Conservation (phyloP, 768 basidiomycete species). For the Auricularia auricula-judae region DNA sequence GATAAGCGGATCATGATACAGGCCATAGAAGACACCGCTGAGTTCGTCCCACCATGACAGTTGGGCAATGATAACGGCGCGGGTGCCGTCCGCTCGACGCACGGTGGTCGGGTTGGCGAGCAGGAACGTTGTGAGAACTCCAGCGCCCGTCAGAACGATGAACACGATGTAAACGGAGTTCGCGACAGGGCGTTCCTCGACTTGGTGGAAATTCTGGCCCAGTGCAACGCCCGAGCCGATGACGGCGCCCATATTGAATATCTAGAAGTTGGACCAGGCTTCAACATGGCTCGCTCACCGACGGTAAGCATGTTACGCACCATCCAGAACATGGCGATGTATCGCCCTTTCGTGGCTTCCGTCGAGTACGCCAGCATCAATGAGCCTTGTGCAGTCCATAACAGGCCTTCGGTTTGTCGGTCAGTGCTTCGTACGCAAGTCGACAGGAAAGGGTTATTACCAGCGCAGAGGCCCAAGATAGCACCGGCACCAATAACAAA, state of each 20-base stretch:
- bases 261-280: constrained; percentile 12
- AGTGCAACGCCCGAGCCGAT: constrained; percentile 12
- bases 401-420: neutral
- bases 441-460: constrained; percentile 69
- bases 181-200: constrained; percentile 27
- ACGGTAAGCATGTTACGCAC: constrained; percentile 6
- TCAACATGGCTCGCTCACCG: neutral
- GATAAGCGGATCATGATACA: constrained; percentile 61
- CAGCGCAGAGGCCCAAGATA: constrained; percentile 61
- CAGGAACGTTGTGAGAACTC: constrained; percentile 50
- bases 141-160: constrained; percentile 58
- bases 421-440: constrained; percentile 32
- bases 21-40: constrained; percentile 52
- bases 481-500: constrained; percentile 68
- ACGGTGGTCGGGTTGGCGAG: constrained; percentile 67
- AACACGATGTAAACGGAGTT: constrained; percentile 52
- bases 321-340: constrained; percentile 72
- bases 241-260: constrained; percentile 59
- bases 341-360: constrained; percentile 65
- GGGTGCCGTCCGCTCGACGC: constrained; percentile 65
- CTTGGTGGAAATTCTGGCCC: constrained; percentile 9
- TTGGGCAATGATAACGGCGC: constrained; percentile 47
- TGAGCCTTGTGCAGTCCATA: constrained; percentile 14
- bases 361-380: constrained; percentile 78
- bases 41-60: constrained; percentile 74